phyloP scores from a whole-genome alignment of 768 basidiomycete species.

The Scleroderma bovista region DNA sequence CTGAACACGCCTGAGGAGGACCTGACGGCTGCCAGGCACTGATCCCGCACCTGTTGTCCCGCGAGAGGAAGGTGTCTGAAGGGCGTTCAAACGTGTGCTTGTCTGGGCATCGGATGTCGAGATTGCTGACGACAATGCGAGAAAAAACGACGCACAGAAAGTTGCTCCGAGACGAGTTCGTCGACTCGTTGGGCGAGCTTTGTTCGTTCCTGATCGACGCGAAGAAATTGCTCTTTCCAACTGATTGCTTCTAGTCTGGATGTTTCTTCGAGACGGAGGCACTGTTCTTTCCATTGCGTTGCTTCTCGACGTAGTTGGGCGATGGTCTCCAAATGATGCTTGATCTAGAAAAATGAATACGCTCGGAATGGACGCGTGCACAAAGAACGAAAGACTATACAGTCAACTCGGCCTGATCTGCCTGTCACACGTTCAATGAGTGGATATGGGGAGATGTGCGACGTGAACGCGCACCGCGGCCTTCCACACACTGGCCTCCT shows the following conservation, averaged over 20 bases:
- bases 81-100: slow-evolving; percentile 15
- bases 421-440: slow-evolving; percentile 25
- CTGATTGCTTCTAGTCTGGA: slow-evolving; percentile 49
- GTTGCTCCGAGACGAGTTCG: slow-evolving; percentile 49
- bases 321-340: slow-evolving; percentile 57
- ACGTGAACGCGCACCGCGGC: slow-evolving; percentile 41
- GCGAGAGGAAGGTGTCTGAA: slow-evolving; percentile 3
- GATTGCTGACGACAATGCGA: slow-evolving; percentile 21
- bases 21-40: slow-evolving; percentile 14
- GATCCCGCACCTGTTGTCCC: slow-evolving; percentile 2
- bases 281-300: slow-evolving; percentile 69
- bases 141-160: slow-evolving; percentile 33
- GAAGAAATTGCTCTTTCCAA: slow-evolving; percentile 78
- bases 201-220: slow-evolving; percentile 65
- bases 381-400: slow-evolving; percentile 32
- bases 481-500: slow-evolving; percentile 35
- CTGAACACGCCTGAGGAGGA: slow-evolving; percentile 57
- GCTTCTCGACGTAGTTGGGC: slow-evolving; percentile 58
- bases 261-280: slow-evolving; percentile 40
- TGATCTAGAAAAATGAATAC: slow-evolving; percentile 35
- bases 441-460: slow-evolving; percentile 8
- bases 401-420: slow-evolving; percentile 51
- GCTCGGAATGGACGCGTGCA: not conserved
- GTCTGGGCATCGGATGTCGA: slow-evolving; percentile 13
- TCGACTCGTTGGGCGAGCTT: slow-evolving; percentile 52